Conservation (phyloP, 1,284 basidiomycete species). For the Termitomyces sp. region DNA sequence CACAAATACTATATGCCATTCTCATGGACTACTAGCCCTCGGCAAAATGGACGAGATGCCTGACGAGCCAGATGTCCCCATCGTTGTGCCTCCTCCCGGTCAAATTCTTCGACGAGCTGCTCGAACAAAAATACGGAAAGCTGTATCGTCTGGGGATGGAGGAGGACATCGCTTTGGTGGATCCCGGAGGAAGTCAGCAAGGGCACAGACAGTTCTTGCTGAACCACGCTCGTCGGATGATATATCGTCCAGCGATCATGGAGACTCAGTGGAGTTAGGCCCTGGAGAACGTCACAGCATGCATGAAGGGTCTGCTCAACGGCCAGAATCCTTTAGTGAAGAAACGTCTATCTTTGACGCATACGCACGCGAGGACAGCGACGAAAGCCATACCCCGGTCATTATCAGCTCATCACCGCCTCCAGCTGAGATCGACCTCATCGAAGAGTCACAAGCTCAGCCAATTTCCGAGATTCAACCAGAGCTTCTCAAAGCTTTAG, state of each 20-base stretch:
- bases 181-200: conserved; percentile 40
- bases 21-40: conserved; percentile 40
- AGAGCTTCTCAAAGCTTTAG: conserved; percentile 31
- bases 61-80: conserved; percentile 82
- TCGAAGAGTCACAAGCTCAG: conserved; percentile 24
- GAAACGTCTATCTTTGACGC: conserved; percentile 80
- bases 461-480: conserved; percentile 27
- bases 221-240: conserved; percentile 56
- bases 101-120: conserved; percentile 89
- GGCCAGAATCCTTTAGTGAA: conserved; percentile 71
- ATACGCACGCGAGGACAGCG: conserved; percentile 56
- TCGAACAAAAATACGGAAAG: conserved; percentile 93
- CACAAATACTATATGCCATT: conserved; percentile 14
- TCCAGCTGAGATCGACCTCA: conserved; percentile 26
- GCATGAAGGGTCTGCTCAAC: conserved; percentile 36
- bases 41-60: conserved; percentile 63
- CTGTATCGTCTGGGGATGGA: conserved; percentile 70
- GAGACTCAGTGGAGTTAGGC: conserved; percentile 36
- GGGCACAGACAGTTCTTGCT: conserved; percentile 29
- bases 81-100: conserved; percentile 84
- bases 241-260: conserved; percentile 65
- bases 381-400: conserved; percentile 31
- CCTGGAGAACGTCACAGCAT: conserved; percentile 29
- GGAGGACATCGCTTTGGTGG: conserved; percentile 77
- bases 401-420: conserved; percentile 32